Base-by-base conservation (phyloP, 768 basidiomycete species). In the Serpula lacrymans region DNA sequence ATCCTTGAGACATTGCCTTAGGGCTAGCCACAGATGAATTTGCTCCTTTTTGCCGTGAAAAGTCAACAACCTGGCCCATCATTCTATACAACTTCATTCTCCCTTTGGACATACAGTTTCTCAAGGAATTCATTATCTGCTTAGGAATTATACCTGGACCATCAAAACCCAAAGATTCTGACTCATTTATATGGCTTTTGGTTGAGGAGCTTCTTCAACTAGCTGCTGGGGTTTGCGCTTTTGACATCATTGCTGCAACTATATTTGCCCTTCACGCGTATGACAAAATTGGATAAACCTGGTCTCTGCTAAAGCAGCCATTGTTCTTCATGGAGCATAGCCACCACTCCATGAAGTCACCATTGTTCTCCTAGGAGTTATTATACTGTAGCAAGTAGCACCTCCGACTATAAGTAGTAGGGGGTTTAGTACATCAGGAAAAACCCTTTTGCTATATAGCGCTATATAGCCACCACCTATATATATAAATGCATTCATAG, bases 121-220 rank as follows among this genome's bases (percentile, higher is more conserved):
- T 60, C 22, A 34, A 62, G 12, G 43, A 61, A 11, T 33, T 68
- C 25, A 48, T 70, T 13, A 33, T 73, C 9, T 55, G 52, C 24
- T 29, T 70, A 6, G 69, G 70, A 21, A 53, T 71, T 27, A 69
- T 76, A 31, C 72, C 71, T 2, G 70, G 73, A 1, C 72, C 67
- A 0, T 64, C 67, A 14, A 64, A 64, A 35, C 69, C 72, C 0
- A 55, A 59, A 23, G 63, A 68, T 35, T 32, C 65, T 18, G 59
- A 66, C 35, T 67, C 69, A 0, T 73, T 71, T 41, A 50, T 63
- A 0, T 45, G 37, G 35, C 69, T 64, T 0, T 44, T 69, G 2
- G 45, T 63, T 3, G 47, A 68, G 5, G 71, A 72, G 43, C 46
- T 70, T 4, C 12, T 62, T 0, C 34, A 50, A 13, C 59, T 73